A percentile compares a stretch with the other conserved stretches of the same genome.
Evolutionary conservation across 208 protist genomes (phyloP).

Genomic region (Phytomonas francai): DNA sequence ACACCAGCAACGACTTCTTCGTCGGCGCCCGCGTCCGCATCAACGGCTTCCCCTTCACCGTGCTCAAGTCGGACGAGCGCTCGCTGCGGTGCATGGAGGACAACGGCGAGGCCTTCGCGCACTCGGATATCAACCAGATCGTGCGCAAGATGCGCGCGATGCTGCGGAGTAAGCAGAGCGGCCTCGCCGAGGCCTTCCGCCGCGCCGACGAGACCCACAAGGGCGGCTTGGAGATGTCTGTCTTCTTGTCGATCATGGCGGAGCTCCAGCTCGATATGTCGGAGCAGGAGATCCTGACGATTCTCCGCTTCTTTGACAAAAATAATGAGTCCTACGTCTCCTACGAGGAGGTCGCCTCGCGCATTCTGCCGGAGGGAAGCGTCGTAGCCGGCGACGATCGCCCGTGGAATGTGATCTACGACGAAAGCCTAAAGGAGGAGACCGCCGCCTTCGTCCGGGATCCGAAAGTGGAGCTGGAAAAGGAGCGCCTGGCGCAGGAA

Average conservation of each 20-base stretch:
- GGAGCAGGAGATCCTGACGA: constrained; percentile 87
- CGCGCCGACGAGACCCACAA: constrained; percentile 47
- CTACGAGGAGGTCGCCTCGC: constrained; percentile 80
- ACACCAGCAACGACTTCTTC: constrained; percentile 78
- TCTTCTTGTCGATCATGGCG: constrained; percentile 71
- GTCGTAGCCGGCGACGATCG: constrained; percentile 54
- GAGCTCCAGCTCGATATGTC: constrained; percentile 63
- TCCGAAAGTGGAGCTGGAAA: constrained; percentile 46
- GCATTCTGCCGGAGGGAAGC: constrained; percentile 69
- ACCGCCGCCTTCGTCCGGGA: constrained; percentile 51
- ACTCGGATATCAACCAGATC: constrained; percentile 84
- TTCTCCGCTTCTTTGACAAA: constrained; percentile 90
- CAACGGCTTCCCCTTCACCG: constrained; percentile 74
- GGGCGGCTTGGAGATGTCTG: constrained; percentile 61
- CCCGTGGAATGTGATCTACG: constrained; percentile 67
- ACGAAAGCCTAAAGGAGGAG: constrained; percentile 51
- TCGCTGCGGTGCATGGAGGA: constrained; percentile 91
- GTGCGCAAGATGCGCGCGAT: constrained; percentile 86
- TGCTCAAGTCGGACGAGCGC: constrained; percentile 82
- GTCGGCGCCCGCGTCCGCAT: constrained; percentile 75
- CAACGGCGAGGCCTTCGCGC: constrained; percentile 70
- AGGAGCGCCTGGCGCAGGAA: constrained; percentile 22
- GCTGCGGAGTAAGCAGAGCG: constrained; percentile 65
- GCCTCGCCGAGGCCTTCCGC: constrained; percentile 77
- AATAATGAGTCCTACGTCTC: constrained; percentile 86